A percentile compares a stretch with the other conserved stretches of the same genome.
Evolutionary conservation across 2,329 filamentous ascomycete genomes (phyloP).

Genomic region (Neofusicoccum umdonicola): DNA sequence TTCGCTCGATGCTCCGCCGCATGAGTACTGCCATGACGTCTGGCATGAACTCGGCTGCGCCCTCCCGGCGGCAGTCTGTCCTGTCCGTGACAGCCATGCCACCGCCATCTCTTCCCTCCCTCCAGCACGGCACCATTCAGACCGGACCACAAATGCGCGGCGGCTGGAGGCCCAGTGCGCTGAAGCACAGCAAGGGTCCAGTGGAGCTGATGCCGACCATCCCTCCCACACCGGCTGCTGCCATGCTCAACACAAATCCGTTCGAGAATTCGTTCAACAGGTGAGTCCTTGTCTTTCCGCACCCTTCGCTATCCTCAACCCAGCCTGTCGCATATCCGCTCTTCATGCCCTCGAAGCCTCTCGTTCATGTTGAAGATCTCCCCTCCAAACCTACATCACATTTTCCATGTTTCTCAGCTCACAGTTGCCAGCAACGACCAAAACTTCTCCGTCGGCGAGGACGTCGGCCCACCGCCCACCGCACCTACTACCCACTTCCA

Average conservation of each 20-base stretch:
- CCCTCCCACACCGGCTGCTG: conserved; percentile 12
- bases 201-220: conserved; percentile 16
- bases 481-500: not conserved
- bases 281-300: not conserved
- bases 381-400: not conserved
- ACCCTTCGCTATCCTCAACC: not conserved
- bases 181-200: conserved; percentile 13
- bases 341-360: too few species aligned
- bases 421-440: not conserved
- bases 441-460: conserved; percentile 16
- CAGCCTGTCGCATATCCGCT: too few species aligned
- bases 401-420: not conserved
- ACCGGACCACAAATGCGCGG: not conserved
- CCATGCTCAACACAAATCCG: conserved; percentile 14
- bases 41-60: conserved; percentile 5
- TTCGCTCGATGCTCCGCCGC: conserved; percentile 16
- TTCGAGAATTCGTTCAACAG: conserved; percentile 13
- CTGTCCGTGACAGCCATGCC: not conserved
- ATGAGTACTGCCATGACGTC: conserved; percentile 18
- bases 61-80: conserved; percentile 11
- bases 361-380: too few species aligned
- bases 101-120: not conserved
- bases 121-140: conserved; percentile 5
- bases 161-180: not conserved
- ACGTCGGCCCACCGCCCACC: conserved; percentile 7